Base-by-base conservation (phyloP, 148 eudicot genomes). In the Chenopodium formosanum region DNA sequence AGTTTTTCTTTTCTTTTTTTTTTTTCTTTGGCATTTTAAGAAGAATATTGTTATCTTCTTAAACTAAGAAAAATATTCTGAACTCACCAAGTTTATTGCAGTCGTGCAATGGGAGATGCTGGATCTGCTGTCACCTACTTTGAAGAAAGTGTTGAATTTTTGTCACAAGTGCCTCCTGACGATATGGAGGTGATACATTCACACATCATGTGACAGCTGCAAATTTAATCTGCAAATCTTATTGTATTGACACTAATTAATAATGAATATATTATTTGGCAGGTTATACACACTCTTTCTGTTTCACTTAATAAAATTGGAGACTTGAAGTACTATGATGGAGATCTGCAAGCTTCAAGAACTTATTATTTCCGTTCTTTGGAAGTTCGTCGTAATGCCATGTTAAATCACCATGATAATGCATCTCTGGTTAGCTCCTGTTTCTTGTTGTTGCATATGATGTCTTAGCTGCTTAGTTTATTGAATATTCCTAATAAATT, bases 291-390 rank as follows among this genome's bases (percentile, higher is more conserved):
- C 83, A 94, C 99, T 9, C 94, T 96, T 34, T 96, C 98, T 65
- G 97, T 96, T 73, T 96, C 99, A 46, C 89, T 94, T 46, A 96
- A 96, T 84, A 96, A 96, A 87, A 90, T 96, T 72, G 99, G 99
- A 86, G 99, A 96, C 81, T 88, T 96, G 48, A 94, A 94, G 86
- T 96, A 94, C 79, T 94, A 96, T 83, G 99, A 83, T 48, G 98
- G 91, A 66, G 94, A 96, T 83, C 86, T 96, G 79, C 86, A 91
- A 90, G 95, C 92, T 79, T 88, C 98, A 37, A 89, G 93, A 86
- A 86, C 90, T 40, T 87, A 88, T 84, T 96, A 96, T 88, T 82
- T 82, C 77, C 91, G 86, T 78, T 93, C 97, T 81, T 83, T 96
- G 85, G 89, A 91, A 79, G 92, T 94, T 81, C 99, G 99, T 66